Base-by-base conservation (phyloP, 345 rosid species). In the Eucalyptus rudis region DNA sequence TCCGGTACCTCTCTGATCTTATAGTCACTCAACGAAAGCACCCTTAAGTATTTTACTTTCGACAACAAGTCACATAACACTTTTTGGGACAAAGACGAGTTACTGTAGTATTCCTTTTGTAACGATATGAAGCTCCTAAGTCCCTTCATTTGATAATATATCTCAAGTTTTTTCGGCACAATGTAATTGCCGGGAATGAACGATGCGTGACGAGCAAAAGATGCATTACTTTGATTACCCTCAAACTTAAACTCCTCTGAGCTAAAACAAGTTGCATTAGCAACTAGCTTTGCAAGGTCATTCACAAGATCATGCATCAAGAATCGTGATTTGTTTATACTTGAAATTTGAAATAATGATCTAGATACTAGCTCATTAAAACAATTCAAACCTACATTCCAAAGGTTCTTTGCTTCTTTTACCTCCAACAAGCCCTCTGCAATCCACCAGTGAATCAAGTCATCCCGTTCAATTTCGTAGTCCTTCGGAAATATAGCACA, bases 141-240 rank as follows among this genome's bases (percentile, higher is more conserved):
- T 64, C 6, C 0, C 20, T 64, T 4, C 76, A 64, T 64, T 64
- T 0, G 0, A 2, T 14, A 11, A 64, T n/a, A n/a, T 64, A 64
- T 14, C 20, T n/a, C 1, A 0, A 64, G 1, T n/a, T 1, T 64
- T 64, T 64, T 0, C 0, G 10, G 40, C 40, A 64, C 20, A 64
- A 64, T 7, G 3, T 0, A 3, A 7, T 0, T 0, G 0, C 0
- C 7, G 1, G 10, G 0, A 64, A 64, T 64, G 6, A 64, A n/a
- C 15, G 76, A 64, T 2, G 76, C 76, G 0, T 64, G 76, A n/a
- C 76, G 76, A 64, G 40, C 40, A 0, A 4, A 64, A n/a, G 10
- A 64, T n/a, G 20, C 10, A 64, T 64, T n/a, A 4, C 1, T 15
- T 7, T 2, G 40, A 64, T 15, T 1, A 64, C 6, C 11, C 36